Evolutionary conservation across 441 rosid genomes (phyloP).

Genomic region (Raphanus hybrid): DNA sequence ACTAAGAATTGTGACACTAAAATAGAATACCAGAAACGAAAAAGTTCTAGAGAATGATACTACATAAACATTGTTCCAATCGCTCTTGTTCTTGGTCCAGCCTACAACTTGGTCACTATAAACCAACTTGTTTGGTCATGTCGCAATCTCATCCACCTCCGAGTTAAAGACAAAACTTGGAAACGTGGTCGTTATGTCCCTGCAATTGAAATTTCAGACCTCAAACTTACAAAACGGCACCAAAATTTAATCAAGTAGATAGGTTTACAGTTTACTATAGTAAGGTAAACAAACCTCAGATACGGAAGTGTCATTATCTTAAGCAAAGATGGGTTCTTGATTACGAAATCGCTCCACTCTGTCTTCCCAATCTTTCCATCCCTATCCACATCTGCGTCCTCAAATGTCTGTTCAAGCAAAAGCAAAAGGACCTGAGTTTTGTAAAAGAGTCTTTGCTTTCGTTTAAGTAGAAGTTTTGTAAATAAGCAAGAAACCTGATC

Average conservation of each 20-base stretch:
- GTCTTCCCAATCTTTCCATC: no score
- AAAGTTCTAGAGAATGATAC: not conserved
- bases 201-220: slow-evolving; percentile 41
- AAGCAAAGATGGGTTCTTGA: no score
- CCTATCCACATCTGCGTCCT: no score
- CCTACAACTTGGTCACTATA: slow-evolving; percentile 10
- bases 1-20: not conserved
- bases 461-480: no score
- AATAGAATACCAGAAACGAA: not conserved
- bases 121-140: slow-evolving; percentile 27
- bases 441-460: not conserved
- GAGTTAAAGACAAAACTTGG: slow-evolving; percentile 95
- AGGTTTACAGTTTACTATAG: not conserved
- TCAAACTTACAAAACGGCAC: not conserved
- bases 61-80: slow-evolving; percentile 11
- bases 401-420: not conserved
- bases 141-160: slow-evolving; percentile 73
- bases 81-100: slow-evolving; percentile 23
- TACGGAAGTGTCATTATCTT: no score
- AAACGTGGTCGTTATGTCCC: slow-evolving; percentile 95
- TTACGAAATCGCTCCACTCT: no score
- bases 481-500: slow-evolving; percentile 63
- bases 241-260: not conserved
- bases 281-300: no score
- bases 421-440: not conserved